Evolutionary conservation across 1,139 yeast species (phyloP).

Genomic region (Saccharomyces hybrid): DNA sequence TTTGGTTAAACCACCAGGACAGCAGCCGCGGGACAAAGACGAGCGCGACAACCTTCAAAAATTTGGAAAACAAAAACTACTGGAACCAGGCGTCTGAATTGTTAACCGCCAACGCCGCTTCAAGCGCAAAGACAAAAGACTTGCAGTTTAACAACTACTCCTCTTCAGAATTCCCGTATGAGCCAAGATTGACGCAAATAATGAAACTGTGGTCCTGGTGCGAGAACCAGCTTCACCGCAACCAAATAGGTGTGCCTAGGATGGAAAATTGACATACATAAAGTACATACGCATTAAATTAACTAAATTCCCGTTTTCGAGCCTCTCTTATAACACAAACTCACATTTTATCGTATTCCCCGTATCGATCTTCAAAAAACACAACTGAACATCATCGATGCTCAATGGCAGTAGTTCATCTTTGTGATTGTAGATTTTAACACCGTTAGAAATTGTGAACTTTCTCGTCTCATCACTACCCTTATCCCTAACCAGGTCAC

Average conservation of each 20-base stretch:
- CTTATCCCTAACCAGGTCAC: constrained; percentile 18
- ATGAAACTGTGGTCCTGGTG: constrained; percentile 57
- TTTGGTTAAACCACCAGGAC: too few relatives aligned
- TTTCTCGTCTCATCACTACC: constrained; percentile 2
- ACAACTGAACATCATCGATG: constrained; percentile 46
- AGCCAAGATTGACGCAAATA: constrained; percentile 45
- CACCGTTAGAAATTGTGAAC: constrained; percentile 31
- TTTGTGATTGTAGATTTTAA: constrained; percentile 32
- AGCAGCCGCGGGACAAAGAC: too few relatives aligned
- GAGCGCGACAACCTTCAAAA: background rate
- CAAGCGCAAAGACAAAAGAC: background rate
- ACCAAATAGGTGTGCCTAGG: constrained; percentile 35
- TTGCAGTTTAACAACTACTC: background rate
- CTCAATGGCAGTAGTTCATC: constrained; percentile 25
- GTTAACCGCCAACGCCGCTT: background rate
- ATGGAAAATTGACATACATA: constrained; percentile 20
- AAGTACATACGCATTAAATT: background rate
- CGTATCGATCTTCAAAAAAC: constrained; percentile 57
- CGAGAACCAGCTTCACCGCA: constrained; percentile 42
- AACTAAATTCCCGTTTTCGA: too few relatives aligned
- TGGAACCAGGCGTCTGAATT: constrained; percentile 4
- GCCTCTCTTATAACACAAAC: constrained; percentile 14
- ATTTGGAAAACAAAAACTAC: background rate
- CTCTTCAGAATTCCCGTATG: constrained; percentile 17
- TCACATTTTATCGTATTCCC: constrained; percentile 53